Conservation (phyloP, 139 green algal species). For the Chlorella sorokiniana region DNA sequence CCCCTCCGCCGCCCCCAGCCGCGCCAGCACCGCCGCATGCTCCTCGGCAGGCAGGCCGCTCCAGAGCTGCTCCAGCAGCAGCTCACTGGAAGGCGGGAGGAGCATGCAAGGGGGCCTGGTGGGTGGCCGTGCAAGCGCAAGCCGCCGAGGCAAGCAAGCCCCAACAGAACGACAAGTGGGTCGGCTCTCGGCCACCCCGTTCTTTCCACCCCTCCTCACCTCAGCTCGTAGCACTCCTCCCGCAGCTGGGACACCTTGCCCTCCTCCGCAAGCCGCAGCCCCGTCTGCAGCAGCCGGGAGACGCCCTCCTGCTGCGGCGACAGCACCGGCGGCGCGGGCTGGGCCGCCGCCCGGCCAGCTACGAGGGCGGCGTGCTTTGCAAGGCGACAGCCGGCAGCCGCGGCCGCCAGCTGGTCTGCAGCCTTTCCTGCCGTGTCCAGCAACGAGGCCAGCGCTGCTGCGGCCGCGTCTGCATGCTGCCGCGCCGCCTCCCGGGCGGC, state of each 20-base stretch:
- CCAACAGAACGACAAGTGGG: no score
- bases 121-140: no score
- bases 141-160: no score
- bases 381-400: neutral
- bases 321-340: neutral
- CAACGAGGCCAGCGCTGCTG: neutral
- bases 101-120: no score
- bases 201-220: neutral
- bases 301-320: neutral
- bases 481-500: neutral
- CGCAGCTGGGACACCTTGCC: constrained; percentile 32
- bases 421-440: constrained; percentile 14
- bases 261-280: constrained; percentile 16
- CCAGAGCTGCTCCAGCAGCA: constrained; percentile 24
- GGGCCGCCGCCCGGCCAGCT: neutral
- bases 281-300: constrained; percentile 10
- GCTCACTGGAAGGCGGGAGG: neutral
- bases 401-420: constrained; percentile 20
- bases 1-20: constrained; percentile 6
- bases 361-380: neutral
- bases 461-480: constrained; percentile 3
- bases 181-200: neutral
- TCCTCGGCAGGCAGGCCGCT: neutral
- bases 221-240: constrained; percentile 1
- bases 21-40: neutral